Conservation (phyloP, 2,329 filamentous ascomycete species). For the Botrytis aclada region DNA sequence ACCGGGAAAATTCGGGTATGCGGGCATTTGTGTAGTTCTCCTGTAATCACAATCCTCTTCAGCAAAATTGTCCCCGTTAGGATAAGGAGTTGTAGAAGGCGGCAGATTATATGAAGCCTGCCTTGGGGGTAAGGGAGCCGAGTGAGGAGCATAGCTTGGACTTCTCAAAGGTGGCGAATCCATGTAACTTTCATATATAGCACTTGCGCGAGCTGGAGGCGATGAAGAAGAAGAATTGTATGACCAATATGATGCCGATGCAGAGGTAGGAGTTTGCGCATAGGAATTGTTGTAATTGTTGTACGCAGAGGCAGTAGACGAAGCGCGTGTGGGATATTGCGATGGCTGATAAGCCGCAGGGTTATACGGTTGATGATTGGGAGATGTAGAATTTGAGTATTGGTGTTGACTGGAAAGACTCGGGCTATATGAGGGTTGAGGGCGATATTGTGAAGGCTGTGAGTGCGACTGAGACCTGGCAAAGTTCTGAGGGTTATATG, state of each 20-base stretch:
- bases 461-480: slow-evolving; percentile 41
- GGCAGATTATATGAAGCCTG: slow-evolving; percentile 31
- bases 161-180: slow-evolving; percentile 27
- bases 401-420: slow-evolving; percentile 35
- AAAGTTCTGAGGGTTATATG: slow-evolving; percentile 64
- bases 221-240: slow-evolving; percentile 27
- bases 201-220: slow-evolving; percentile 28
- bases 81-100: slow-evolving; percentile 27
- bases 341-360: slow-evolving; percentile 49
- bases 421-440: slow-evolving; percentile 49
- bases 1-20: slow-evolving; percentile 30
- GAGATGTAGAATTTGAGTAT: slow-evolving; percentile 45
- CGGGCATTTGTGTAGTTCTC: slow-evolving; percentile 21
- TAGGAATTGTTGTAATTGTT: slow-evolving; percentile 39
- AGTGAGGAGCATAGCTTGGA: slow-evolving; percentile 27
- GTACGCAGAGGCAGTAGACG: slow-evolving; percentile 54
- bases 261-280: slow-evolving; percentile 43
- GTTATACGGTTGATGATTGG: slow-evolving; percentile 61
- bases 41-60: slow-evolving; percentile 33
- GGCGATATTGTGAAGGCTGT: slow-evolving; percentile 44
- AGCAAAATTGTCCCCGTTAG: slow-evolving; percentile 32
- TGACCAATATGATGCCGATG: slow-evolving; percentile 39
- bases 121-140: slow-evolving; percentile 30
- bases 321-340: slow-evolving; percentile 54
- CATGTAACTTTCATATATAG: slow-evolving; percentile 29